A percentile compares a stretch with the other conserved stretches of the same genome.
Conservation (phyloP, 129 eudicot species). For the Calendula officinalis region DNA sequence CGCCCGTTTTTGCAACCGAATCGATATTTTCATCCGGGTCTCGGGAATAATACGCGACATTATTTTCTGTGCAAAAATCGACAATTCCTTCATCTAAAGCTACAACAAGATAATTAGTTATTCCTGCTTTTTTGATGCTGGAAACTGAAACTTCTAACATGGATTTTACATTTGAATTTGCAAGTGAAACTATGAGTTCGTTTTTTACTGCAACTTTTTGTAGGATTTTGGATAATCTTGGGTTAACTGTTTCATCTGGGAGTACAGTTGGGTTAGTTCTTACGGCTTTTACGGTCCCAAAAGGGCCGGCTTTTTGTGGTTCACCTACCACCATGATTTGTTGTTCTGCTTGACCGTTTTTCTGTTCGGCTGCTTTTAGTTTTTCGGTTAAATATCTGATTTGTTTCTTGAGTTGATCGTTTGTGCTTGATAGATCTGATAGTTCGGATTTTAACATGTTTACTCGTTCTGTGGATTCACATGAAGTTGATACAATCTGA, state of each 20-base stretch:
- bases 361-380: conserved; percentile 52
- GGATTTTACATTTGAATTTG: conserved; percentile 68
- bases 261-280: conserved; percentile 63
- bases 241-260: conserved; percentile 76
- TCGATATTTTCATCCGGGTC: conserved; percentile 68
- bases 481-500: conserved; percentile 45
- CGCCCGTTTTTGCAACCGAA: conserved; percentile 52
- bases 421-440: conserved; percentile 43
- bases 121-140: conserved; percentile 66
- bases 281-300: conserved; percentile 70
- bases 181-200: conserved; percentile 73
- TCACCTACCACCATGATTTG: conserved; percentile 43
- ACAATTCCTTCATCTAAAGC: conserved; percentile 69
- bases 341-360: conserved; percentile 58
- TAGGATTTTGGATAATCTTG: conserved; percentile 65
- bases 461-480: conserved; percentile 53
- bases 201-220: conserved; percentile 54
- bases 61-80: conserved; percentile 63
- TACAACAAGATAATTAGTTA: conserved; percentile 71
- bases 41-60: conserved; percentile 57
- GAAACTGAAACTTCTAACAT: conserved; percentile 64
- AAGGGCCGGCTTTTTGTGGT: conserved; percentile 71
- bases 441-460: conserved; percentile 54
- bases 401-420: conserved; percentile 55
- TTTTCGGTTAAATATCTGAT: conserved; percentile 58